Percentiles rank a stretch among this genome's conserved stretches.
These are phyloP conservation scores for Leptomonas seymouri DNA, from an alignment of 208 protist species.

Conservation along the genomic window DNA sequence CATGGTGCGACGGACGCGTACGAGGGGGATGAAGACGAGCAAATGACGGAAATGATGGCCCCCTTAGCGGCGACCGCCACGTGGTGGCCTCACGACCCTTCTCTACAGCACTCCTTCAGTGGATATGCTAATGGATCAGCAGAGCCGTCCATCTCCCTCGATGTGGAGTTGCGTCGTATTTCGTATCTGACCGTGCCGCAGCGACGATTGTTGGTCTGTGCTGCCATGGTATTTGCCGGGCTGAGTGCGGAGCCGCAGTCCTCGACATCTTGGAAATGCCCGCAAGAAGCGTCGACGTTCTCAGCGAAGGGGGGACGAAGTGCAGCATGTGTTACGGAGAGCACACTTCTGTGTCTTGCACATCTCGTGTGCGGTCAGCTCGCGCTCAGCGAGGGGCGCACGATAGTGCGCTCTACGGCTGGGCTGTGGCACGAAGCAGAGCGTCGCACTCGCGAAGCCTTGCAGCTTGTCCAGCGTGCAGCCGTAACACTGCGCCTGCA, in stretches of 20 bases:
- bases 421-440: slow-evolving; percentile 12
- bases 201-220: slow-evolving; percentile 21
- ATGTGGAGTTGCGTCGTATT: slow-evolving; percentile 7
- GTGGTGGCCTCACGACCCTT: background rate
- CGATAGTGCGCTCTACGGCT: background rate
- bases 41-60: slow-evolving; percentile 11
- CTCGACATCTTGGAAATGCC: background rate
- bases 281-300: too few species aligned
- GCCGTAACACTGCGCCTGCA: background rate
- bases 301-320: background rate
- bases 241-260: background rate
- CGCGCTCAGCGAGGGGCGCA: background rate
- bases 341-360: background rate
- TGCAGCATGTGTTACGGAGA: background rate
- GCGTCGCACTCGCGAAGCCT: slow-evolving; percentile 10
- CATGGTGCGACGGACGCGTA: background rate
- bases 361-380: slow-evolving; percentile 4
- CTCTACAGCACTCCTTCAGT: background rate
- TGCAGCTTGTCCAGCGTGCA: slow-evolving; percentile 13
- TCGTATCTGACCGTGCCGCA: slow-evolving; percentile 13
- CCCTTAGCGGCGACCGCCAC: background rate
- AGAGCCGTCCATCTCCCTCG: slow-evolving; percentile 7
- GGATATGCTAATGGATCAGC: background rate
- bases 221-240: slow-evolving; percentile 11
- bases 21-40: background rate